Percentiles rank a stretch among this genome's conserved stretches.
Conservation (phyloP, 306 rosid genomes). For the Quillaja saponaria region DNA sequence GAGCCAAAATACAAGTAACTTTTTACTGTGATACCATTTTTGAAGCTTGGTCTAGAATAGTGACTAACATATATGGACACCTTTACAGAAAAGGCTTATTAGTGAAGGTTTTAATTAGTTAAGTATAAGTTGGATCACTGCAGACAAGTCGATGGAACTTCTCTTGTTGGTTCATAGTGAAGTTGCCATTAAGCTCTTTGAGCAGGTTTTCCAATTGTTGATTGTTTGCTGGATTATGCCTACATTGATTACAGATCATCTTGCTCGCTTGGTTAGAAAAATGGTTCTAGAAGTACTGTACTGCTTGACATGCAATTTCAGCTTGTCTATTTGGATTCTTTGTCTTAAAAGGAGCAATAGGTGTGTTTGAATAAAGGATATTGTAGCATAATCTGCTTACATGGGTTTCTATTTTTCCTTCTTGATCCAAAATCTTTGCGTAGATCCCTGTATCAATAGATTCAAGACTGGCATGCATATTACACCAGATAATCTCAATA, state of each 20-base stretch:
- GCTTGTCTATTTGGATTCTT: conserved; percentile 2
- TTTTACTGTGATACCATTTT: no score
- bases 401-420: conserved; percentile 4
- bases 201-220: not conserved
- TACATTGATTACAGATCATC: conserved; percentile 1
- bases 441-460: not conserved
- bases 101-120: no score
- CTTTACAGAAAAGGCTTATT: no score
- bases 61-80: no score
- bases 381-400: not conserved
- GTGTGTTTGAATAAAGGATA: not conserved
- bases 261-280: not conserved
- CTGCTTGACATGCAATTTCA: not conserved
- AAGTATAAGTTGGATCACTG: no score
- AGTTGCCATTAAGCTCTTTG: not conserved
- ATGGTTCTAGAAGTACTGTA: conserved; percentile 8
- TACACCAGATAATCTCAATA: conserved; percentile 1
- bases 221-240: conserved; percentile 2
- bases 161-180: not conserved
- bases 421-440: not conserved
- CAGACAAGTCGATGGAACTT: no score
- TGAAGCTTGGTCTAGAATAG: no score
- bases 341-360: not conserved
- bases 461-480: not conserved
- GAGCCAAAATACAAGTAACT: no score